Evolutionary conservation across 352 stramenopile species (phyloP), one percentile per base, ranked within the genome.

Genomic region (Aphanomyces invadans): DNA sequence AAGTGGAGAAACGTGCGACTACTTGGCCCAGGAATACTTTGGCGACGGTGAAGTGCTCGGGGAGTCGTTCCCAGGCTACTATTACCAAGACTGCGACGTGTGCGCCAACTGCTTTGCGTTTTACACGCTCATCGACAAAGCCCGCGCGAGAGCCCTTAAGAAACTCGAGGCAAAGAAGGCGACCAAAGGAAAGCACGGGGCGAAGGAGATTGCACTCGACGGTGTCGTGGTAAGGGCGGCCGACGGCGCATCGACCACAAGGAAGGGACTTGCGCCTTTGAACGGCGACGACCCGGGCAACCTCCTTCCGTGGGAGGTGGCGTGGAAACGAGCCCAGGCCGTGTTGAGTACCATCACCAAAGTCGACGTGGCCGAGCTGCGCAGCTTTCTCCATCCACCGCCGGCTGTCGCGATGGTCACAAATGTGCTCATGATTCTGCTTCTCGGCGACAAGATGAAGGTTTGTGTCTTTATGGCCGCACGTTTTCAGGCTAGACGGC

Each of bases 41-140:
- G 85, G 80, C 51, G 81, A 91, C 33, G 80, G 81, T 23, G 83
- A 93, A 45, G 79, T 81, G 0, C 76, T 93, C 0, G 85, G 83
- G 4, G 63, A 81, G 54, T 86, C 76, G 0, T 93, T 92, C 62
- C 85, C 85, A 5, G 83, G 85, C 0, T 90, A 92, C 49, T 93
- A 90, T 60, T 93, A 93, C 61, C 81, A 90, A 65, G 73, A 92
- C 19, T 78, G 89, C 11, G 80, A 86, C 25, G 81, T 94, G 2
- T 94, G 85, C 42, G 62, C 44, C 19, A 86, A 90, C 59, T 94
- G 85, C 72, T 94, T 88, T 61, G 74, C 76, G 38, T 77, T 94
- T 46, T 94, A 94, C 68, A 87, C 72, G 31, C 74, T 94, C 12
- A 70, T 94, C 11, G 85, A 92, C 60, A 71, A 78, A 26, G 81